Conservation (phyloP, 495 filamentous ascomycete genomes). For the Penicillium canariense region DNA sequence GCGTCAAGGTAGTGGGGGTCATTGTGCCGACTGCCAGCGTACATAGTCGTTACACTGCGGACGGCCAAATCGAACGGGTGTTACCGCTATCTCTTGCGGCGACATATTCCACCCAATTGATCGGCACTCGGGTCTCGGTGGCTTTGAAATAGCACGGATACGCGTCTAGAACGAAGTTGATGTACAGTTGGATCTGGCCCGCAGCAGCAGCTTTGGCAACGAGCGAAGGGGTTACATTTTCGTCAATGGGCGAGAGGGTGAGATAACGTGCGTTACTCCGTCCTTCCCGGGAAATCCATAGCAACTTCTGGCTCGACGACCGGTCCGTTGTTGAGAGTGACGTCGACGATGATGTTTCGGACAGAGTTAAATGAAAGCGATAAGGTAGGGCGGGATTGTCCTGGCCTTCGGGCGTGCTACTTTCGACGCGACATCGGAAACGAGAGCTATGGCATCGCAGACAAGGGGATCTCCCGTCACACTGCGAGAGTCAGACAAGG, state of each 20-base stretch:
- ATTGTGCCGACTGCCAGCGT: conserved; percentile 23
- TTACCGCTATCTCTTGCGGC: conserved; percentile 12
- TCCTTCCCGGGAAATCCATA: not conserved
- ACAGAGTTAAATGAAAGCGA: conserved; percentile 17
- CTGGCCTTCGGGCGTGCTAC: conserved; percentile 16
- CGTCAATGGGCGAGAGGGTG: conserved; percentile 18
- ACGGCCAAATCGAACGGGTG: conserved; percentile 29
- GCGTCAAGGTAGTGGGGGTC: conserved; percentile 18
- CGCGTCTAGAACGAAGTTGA: conserved; percentile 26
- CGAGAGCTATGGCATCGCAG: conserved; percentile 28
- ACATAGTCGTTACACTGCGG: conserved; percentile 28
- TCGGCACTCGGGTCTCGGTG: conserved; percentile 25
- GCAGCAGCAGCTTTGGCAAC: conserved; percentile 21
- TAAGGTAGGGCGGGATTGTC: conserved; percentile 24
- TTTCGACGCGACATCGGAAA: conserved; percentile 24
- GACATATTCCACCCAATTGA: conserved; percentile 33
- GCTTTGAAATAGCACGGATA: conserved; percentile 31
- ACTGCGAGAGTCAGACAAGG: conserved; percentile 15
- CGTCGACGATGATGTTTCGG: conserved; percentile 6
- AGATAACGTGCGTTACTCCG: conserved; percentile 8
- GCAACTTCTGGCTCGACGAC: not conserved
- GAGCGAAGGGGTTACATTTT: conserved; percentile 25
- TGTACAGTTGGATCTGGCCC: conserved; percentile 29
- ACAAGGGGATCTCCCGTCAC: conserved; percentile 32
- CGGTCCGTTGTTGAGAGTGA: conserved; percentile 1